Evolutionary conservation across 352 stramenopile species (phyloP).

Genomic region (Phytophthora tubulina): DNA sequence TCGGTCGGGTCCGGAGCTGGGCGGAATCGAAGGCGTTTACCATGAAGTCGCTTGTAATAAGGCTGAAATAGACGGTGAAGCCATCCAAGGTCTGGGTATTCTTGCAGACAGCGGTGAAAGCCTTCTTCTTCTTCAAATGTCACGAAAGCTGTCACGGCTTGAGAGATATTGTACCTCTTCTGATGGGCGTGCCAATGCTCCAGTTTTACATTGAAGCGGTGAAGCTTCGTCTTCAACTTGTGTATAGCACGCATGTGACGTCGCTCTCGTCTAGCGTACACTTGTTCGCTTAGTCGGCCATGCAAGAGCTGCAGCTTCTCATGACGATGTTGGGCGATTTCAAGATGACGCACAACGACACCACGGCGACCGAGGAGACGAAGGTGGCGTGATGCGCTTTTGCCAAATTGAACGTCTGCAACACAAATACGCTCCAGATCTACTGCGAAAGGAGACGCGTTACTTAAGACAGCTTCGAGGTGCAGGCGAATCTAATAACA

Average conservation of each 20-base stretch:
- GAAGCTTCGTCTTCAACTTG: conserved; percentile 58
- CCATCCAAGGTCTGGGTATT: conserved; percentile 81
- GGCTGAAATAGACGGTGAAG: conserved; percentile 82
- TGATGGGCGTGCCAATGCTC: conserved; percentile 54
- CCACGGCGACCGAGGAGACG: conserved; percentile 71
- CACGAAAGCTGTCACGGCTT: conserved; percentile 82
- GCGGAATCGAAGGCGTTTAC: conserved; percentile 78
- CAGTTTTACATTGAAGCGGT: conserved; percentile 54
- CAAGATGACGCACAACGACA: conserved; percentile 66
- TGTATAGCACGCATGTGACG: conserved; percentile 55
- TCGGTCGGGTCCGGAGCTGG: conserved; percentile 82
- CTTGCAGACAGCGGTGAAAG: conserved; percentile 74
- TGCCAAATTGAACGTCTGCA: conserved; percentile 84
- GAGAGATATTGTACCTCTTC: conserved; percentile 46
- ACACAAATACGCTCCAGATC: conserved; percentile 72
- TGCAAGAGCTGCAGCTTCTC: conserved; percentile 73
- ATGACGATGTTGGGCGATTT: conserved; percentile 71
- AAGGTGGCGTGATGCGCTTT: conserved; percentile 66
- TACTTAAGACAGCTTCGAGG: conserved; percentile 67
- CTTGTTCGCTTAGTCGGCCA: conserved; percentile 46
- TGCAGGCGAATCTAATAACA: conserved; percentile 65
- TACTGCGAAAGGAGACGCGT: conserved; percentile 58
- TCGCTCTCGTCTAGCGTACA: conserved; percentile 55
- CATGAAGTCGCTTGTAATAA: conserved; percentile 65
- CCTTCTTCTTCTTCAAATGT: conserved; percentile 90